phyloP scores from a whole-genome alignment of 2,329 filamentous ascomycete genomes.

The Diplocarpon rosae region DNA sequence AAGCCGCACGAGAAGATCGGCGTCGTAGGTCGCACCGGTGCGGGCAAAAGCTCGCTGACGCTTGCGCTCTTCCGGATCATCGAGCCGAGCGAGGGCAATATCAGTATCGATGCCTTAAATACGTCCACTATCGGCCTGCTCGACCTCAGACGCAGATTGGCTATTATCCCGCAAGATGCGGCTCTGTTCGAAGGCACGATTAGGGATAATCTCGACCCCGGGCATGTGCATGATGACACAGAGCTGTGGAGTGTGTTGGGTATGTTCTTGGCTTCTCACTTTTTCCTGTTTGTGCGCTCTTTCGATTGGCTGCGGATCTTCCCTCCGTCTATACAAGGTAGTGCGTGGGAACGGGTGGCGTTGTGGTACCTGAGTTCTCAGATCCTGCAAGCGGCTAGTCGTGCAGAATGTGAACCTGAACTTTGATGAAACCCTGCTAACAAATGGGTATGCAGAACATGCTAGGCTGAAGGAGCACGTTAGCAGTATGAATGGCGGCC shows the following conservation, averaged over 20 bases:
- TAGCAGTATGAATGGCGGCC: slow-evolving; percentile 70
- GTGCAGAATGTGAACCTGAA: slow-evolving; percentile 5
- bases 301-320: too few relatives aligned
- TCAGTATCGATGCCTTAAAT: slow-evolving; percentile 82
- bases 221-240: slow-evolving; percentile 90
- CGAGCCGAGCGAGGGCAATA: slow-evolving; percentile 70
- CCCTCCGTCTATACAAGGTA: too few relatives aligned
- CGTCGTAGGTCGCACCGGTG: slow-evolving; percentile 89
- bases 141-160: slow-evolving; percentile 77
- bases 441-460: slow-evolving; percentile 52
- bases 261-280: slow-evolving; percentile 38
- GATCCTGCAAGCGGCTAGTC: slow-evolving; percentile 19
- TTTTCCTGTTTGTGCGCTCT: not conserved
- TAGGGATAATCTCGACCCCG: slow-evolving; percentile 90
- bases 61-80: slow-evolving; percentile 92
- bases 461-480: slow-evolving; percentile 89
- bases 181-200: slow-evolving; percentile 90
- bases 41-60: slow-evolving; percentile 90
- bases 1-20: slow-evolving; percentile 97
- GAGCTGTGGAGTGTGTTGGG: slow-evolving; percentile 93
- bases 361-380: slow-evolving; percentile 22
- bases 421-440: slow-evolving; percentile 28
- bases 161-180: slow-evolving; percentile 96
- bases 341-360: not conserved
- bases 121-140: slow-evolving; percentile 83